Evolutionary conservation across 73 alveolate species (phyloP).

Genomic region (Paramecium biaurelia): DNA sequence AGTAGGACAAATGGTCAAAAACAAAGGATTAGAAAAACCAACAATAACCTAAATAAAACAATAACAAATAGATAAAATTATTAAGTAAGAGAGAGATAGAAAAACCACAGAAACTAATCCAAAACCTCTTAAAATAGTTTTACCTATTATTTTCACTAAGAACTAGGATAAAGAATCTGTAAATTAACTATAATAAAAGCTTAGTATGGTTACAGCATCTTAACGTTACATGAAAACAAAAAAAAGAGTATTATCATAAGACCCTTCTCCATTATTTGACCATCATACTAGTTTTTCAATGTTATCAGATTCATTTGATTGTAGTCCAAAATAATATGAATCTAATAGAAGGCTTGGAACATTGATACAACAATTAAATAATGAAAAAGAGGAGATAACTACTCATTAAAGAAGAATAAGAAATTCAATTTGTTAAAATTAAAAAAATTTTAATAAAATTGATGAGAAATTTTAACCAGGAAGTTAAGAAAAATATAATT

Average conservation of each 20-base stretch:
- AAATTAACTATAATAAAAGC: neutral
- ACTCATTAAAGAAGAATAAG: neutral
- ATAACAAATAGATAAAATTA: neutral
- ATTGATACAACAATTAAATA: neutral
- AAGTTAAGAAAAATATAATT: neutral
- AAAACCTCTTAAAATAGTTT: neutral
- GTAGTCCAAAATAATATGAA: constrained; percentile 3
- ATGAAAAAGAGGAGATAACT: neutral
- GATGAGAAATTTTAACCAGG: neutral
- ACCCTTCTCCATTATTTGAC: constrained; percentile 6
- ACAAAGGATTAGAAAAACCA: constrained; percentile 23
- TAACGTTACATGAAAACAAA: neutral
- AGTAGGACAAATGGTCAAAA: constrained; percentile 6
- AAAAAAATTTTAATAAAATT: neutral
- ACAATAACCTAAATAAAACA: neutral
- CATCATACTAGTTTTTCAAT: neutral
- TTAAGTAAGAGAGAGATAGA: neutral
- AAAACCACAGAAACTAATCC: neutral
- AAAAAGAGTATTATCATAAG: neutral
- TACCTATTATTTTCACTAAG: neutral
- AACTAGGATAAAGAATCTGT: neutral
- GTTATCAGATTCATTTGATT: neutral
- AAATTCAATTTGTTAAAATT: neutral
- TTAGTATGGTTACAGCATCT: neutral
- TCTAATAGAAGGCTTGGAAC: constrained; percentile 9